These are phyloP conservation scores for Aspergillus ochraceoroseus DNA, from an alignment of 2,329 filamentous ascomycete genomes.

Conservation along the genomic window DNA sequence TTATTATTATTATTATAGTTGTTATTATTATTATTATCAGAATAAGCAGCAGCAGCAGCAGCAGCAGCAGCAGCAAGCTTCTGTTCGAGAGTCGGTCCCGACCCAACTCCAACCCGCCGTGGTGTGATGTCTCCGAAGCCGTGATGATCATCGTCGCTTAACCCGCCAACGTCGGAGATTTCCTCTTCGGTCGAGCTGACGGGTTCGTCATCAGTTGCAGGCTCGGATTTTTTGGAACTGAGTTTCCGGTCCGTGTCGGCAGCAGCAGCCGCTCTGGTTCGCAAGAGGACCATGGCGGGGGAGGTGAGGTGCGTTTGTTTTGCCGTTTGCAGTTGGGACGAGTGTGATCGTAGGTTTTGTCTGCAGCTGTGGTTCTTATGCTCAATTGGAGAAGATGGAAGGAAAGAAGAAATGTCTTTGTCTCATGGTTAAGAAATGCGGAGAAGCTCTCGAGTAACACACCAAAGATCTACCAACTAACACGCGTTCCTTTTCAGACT, in stretches of 20 bases:
- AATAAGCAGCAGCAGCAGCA: no score
- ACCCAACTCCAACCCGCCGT: no score
- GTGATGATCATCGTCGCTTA: slow-evolving; percentile 4
- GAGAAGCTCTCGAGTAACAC: no score
- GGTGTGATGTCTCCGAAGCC: slow-evolving; percentile 4
- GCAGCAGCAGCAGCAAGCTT: slow-evolving; percentile 24
- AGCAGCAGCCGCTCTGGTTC: slow-evolving; percentile 10
- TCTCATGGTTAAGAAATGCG: no score
- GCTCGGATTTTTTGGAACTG: slow-evolving; percentile 17
- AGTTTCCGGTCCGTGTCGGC: slow-evolving; percentile 4
- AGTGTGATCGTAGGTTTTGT: slow-evolving; percentile 24
- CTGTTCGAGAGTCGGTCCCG: slow-evolving; percentile 21
- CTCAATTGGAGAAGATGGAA: no score
- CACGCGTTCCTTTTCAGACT: no score
- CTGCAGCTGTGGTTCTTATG: slow-evolving; percentile 30
- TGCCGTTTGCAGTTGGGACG: slow-evolving; percentile 20
- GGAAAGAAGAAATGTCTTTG: no score
- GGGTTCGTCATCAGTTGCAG: slow-evolving; percentile 35
- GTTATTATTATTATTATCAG: no score
- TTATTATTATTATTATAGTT: no score
- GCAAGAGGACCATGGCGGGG: slow-evolving; percentile 19
- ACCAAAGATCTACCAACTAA: no score
- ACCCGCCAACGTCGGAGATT: slow-evolving; percentile 10
- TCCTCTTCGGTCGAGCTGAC: slow-evolving; percentile 35
- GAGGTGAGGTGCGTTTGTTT: background rate